Evolutionary conservation across 306 rosid species (phyloP).

Genomic region (Cicer yamashitae): DNA sequence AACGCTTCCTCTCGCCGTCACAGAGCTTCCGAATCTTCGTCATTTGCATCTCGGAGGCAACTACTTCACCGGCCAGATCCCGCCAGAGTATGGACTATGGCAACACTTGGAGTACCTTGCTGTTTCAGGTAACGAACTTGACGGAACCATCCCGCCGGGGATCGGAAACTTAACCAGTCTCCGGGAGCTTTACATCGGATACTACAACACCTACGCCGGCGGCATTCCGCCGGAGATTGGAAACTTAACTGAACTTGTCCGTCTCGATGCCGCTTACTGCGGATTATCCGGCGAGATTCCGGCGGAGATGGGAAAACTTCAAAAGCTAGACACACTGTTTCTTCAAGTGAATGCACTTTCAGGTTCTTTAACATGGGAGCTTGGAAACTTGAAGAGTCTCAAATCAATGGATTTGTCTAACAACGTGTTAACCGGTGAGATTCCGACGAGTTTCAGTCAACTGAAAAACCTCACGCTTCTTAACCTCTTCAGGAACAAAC

Average conservation of each 20-base stretch:
- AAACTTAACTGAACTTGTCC: slow-evolving; percentile 67
- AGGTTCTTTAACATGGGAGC: slow-evolving; percentile 73
- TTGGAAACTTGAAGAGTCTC: slow-evolving; percentile 70
- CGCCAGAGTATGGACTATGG: slow-evolving; percentile 73
- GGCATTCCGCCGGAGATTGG: slow-evolving; percentile 87
- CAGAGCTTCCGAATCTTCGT: slow-evolving; percentile 60
- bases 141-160: slow-evolving; percentile 73
- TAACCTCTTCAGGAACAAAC: slow-evolving; percentile 84
- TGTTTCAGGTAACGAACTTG: slow-evolving; percentile 82
- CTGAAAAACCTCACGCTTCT: slow-evolving; percentile 79
- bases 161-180: slow-evolving; percentile 74
- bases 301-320: slow-evolving; percentile 69
- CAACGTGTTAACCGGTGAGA: slow-evolving; percentile 74
- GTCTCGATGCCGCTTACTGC: slow-evolving; percentile 86
- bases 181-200: slow-evolving; percentile 84
- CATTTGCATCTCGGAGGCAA: slow-evolving; percentile 92
- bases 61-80: slow-evolving; percentile 80
- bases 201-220: slow-evolving; percentile 68
- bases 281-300: slow-evolving; percentile 85
- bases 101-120: slow-evolving; percentile 70
- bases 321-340: slow-evolving; percentile 83
- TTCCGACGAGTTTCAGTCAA: slow-evolving; percentile 66
- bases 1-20: slow-evolving; percentile 62
- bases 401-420: slow-evolving; percentile 95
- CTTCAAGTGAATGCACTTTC: slow-evolving; percentile 88